A percentile compares a stretch with the other conserved stretches of the same genome.
phyloP scores from a whole-genome alignment of 805 yeast genomes.

The Cyberlindnera bimundalis region DNA sequence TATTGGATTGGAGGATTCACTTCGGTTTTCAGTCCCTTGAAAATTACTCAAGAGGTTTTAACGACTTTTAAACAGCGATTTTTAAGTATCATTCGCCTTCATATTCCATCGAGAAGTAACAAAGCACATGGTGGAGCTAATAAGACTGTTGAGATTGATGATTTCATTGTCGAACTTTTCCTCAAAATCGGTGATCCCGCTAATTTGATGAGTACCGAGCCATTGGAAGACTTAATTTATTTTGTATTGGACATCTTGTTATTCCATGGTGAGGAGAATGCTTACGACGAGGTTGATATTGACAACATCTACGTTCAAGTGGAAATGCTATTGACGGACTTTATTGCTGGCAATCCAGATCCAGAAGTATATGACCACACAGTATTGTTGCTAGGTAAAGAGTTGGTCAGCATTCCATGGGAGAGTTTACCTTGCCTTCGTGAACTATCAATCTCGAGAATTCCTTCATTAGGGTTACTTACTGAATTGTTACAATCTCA shows the following conservation, averaged over 20 bases:
- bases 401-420: slow-evolving; percentile 82
- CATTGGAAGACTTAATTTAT: slow-evolving; percentile 60
- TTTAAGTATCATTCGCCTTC: slow-evolving; percentile 37
- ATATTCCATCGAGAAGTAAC: slow-evolving; percentile 47
- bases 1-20: slow-evolving; percentile 78
- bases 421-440: slow-evolving; percentile 66
- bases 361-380: slow-evolving; percentile 43
- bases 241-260: slow-evolving; percentile 57
- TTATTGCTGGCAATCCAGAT: slow-evolving; percentile 18
- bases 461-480: slow-evolving; percentile 61
- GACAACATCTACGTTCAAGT: slow-evolving; percentile 51
- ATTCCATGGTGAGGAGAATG: slow-evolving; percentile 61
- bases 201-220: slow-evolving; percentile 31
- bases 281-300: slow-evolving; percentile 63
- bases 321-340: slow-evolving; percentile 42
- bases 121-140: slow-evolving; percentile 29
- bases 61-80: slow-evolving; percentile 36
- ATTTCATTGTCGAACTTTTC: slow-evolving; percentile 48
- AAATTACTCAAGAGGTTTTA: slow-evolving; percentile 27
- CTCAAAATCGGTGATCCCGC: slow-evolving; percentile 42
- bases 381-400: slow-evolving; percentile 64
- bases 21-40: slow-evolving; percentile 49
- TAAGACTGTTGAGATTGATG: slow-evolving; percentile 37
- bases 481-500: slow-evolving; percentile 32
- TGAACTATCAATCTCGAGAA: slow-evolving; percentile 58